Percentiles rank a stretch among this genome's conserved stretches.
Conservation (phyloP, 2,329 filamentous ascomycete genomes). For the Trichoderma sp. region DNA sequence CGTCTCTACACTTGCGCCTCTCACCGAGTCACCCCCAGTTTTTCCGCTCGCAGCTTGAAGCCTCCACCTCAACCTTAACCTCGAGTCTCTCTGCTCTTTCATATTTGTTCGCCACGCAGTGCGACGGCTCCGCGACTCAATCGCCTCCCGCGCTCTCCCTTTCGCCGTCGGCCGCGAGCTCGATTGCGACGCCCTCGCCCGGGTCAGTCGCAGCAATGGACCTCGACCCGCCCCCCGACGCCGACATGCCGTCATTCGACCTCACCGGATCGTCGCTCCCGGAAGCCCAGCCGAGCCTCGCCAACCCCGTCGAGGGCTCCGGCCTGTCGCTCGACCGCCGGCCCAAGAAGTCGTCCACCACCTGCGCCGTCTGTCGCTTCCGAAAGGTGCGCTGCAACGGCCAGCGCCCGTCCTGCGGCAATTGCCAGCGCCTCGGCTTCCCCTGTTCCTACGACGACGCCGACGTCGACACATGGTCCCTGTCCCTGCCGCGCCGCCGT, state of each 20-base stretch:
- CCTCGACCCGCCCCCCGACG: slow-evolving; percentile 17
- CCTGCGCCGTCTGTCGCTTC: slow-evolving; percentile 57
- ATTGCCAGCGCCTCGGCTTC: slow-evolving; percentile 61
- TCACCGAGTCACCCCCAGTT: slow-evolving; percentile 22
- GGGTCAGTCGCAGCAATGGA: slow-evolving; percentile 18
- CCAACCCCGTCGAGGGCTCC: slow-evolving; percentile 4
- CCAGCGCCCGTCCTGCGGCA: slow-evolving; percentile 56
- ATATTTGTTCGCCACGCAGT: not conserved
- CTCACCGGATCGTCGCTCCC: slow-evolving; percentile 22
- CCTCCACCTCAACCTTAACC: not conserved
- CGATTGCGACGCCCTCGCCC: slow-evolving; percentile 3
- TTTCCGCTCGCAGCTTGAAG: slow-evolving; percentile 14
- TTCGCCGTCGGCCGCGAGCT: slow-evolving; percentile 8
- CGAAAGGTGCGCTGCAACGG: slow-evolving; percentile 63
- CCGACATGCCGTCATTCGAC: slow-evolving; percentile 16
- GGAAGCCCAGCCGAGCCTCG: slow-evolving; percentile 10
- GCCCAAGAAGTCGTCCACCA: slow-evolving; percentile 49
- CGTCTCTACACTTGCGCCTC: not conserved
- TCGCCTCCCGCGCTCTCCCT: slow-evolving; percentile 9
- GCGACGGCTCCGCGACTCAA: not conserved
- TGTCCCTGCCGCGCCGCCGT: slow-evolving; percentile 54
- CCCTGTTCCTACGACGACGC: slow-evolving; percentile 59
- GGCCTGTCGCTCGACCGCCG: slow-evolving; percentile 37
- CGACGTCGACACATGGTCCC: slow-evolving; percentile 46
- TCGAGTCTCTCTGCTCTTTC: not conserved